Evolutionary conservation across 257 asterid species (phyloP).

Genomic region (Lavandula angustifolia): DNA sequence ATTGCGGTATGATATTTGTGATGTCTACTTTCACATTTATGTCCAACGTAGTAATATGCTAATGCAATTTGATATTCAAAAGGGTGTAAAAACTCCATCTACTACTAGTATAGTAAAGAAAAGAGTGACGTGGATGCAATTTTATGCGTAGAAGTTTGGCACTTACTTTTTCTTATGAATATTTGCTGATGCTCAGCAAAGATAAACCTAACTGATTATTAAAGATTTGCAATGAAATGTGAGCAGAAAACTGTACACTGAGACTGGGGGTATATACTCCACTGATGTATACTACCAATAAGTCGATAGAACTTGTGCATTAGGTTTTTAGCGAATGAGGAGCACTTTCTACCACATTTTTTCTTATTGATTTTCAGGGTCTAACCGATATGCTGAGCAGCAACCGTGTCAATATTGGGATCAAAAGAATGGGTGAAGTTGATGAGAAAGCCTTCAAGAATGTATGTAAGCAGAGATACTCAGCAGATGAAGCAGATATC

Average conservation of each 20-base stretch:
- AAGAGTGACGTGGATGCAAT: slow-evolving; percentile 8
- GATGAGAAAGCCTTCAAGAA: slow-evolving; percentile 57
- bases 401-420: slow-evolving; percentile 55
- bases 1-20: slow-evolving; percentile 46
- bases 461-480: slow-evolving; percentile 52
- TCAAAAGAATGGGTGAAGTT: slow-evolving; percentile 83
- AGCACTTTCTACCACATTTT: background rate
- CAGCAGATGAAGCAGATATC: slow-evolving; percentile 55
- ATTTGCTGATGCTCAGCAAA: slow-evolving; percentile 7
- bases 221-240: background rate
- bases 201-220: background rate
- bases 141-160: background rate
- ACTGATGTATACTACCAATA: background rate
- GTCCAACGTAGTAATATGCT: background rate
- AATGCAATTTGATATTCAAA: background rate
- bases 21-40: background rate
- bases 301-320: background rate
- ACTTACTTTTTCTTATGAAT: slow-evolving; percentile 8
- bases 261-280: background rate
- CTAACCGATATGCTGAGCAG: slow-evolving; percentile 48
- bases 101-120: background rate
- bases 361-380: slow-evolving; percentile 41
- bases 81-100: background rate
- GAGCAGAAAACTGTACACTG: slow-evolving; percentile 13
- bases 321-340: background rate